Evolutionary conservation across 176 grass and related monocot species (phyloP).

Genomic region (Triticum turgidum): DNA sequence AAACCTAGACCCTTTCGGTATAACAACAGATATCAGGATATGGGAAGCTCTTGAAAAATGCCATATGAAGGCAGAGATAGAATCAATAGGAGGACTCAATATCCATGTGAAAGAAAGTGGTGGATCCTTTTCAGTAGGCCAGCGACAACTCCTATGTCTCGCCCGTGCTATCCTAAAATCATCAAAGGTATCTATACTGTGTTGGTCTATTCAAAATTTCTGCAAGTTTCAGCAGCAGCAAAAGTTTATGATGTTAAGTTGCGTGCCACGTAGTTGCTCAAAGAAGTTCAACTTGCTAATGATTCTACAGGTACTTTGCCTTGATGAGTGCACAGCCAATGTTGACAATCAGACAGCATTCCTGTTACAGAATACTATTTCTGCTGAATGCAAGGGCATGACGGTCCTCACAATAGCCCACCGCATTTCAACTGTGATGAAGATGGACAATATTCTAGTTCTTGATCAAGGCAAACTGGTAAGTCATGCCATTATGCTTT

Average conservation of each 20-base stretch:
- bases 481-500: constrained; percentile 13
- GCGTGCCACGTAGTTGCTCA: neutral
- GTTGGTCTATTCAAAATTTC: neutral
- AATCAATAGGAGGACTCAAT: constrained; percentile 76
- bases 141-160: constrained; percentile 85
- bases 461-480: constrained; percentile 81
- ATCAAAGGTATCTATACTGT: constrained; percentile 48
- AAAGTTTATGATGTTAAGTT: neutral
- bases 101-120: constrained; percentile 79
- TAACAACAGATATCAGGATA: constrained; percentile 55
- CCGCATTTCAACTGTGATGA: constrained; percentile 83
- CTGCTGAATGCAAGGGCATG: constrained; percentile 68
- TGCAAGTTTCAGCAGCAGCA: neutral
- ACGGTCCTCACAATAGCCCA: constrained; percentile 93
- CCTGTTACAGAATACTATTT: constrained; percentile 78
- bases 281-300: constrained; percentile 8
- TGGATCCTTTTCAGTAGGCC: constrained; percentile 81
- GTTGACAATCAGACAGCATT: constrained; percentile 69
- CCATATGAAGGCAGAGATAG: constrained; percentile 77
- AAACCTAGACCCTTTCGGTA: constrained; percentile 83
- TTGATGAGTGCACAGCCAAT: constrained; percentile 94
- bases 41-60: constrained; percentile 98
- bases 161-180: constrained; percentile 85
- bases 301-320: constrained; percentile 66
- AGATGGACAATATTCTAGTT: constrained; percentile 81